Base-by-base conservation (phyloP, 1,139 yeast genomes). In the Zygosaccharomyces sapae region DNA sequence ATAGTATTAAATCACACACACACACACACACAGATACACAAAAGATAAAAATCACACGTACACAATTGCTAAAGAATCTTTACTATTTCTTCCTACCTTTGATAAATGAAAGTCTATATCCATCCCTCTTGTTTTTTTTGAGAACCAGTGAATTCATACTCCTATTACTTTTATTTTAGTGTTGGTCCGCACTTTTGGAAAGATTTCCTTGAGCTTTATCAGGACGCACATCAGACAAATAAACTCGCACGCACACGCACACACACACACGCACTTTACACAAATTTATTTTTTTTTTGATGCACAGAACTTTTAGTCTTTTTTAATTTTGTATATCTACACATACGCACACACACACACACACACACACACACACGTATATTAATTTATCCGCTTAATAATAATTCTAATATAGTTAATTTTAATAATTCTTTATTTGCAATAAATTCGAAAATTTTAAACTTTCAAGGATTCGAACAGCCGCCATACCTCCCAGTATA, bases 291-390 rank as follows among this genome's bases (percentile, higher is more conserved):
- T 46, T 42, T 46, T 44, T 41, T 38, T 43, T 51, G 43, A 47
- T 45, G 53, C 57, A 55, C 58, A 55, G 47, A 51, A 52, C 49
- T 48, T 49, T 48, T 46, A 44, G 44, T 43, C 50, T 45, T 52
- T 52, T 47, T 53, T 55, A 52, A 51, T 50, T 49, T 53, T 54
- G 50, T 53, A 53, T 55, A 55, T 51, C 46, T 54, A 53, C 55
- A 50, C 58, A 53, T 56, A 55, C 37, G 19, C 35, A 33, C 27
- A 25, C 31, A 37, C 34, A 37, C 38, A 36, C 38, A 36, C 40
- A 37, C 40, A 37, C 40, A 37, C 40, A 37, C 40, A 37, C 27
- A 37, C 40, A 27, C 31, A 27, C 31, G n/a, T 27, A 27, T 27
- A 27, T 10, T 37, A 37, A 37, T 37, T 24, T 37, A 37, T 27